These are phyloP conservation scores for Mycena kentingensis DNA, from an alignment of 768 basidiomycete species.

Conservation along the genomic window DNA sequence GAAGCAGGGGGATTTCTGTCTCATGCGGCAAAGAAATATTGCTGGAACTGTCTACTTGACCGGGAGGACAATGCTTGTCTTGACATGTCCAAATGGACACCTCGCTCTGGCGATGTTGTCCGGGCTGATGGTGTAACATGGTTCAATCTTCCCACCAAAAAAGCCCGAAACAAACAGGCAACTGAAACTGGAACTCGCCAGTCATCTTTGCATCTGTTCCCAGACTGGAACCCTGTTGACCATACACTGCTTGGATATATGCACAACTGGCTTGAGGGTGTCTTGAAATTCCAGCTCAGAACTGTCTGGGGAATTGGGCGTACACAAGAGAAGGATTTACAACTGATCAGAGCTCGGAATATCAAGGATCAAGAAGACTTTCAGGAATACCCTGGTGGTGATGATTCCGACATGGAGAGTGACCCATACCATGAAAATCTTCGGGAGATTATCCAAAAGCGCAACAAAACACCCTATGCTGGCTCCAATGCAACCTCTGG, in stretches of 20 bases:
- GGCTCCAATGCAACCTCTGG: background rate
- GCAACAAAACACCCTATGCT: background rate
- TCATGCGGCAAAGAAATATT: constrained; percentile 18
- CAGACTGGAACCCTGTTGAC: constrained; percentile 22
- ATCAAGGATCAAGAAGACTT: constrained; percentile 13
- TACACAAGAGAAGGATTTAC: constrained; percentile 3
- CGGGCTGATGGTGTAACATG: constrained; percentile 13
- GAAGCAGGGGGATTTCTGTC: constrained; percentile 23
- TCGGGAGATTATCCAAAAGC: background rate
- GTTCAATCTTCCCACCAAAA: constrained; percentile 16
- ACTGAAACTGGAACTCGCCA: constrained; percentile 20
- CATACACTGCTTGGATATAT: constrained; percentile 21
- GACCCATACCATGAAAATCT: constrained; percentile 1
- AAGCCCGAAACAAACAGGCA: background rate
- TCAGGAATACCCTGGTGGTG: constrained; percentile 12
- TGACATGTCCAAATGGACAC: constrained; percentile 20
- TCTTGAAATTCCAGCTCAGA: constrained; percentile 14
- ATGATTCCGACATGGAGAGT: background rate
- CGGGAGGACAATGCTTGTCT: constrained; percentile 13
- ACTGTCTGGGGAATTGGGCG: constrained; percentile 20
- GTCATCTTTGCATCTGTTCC: constrained; percentile 20
- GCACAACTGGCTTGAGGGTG: constrained; percentile 21
- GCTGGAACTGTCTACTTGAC: constrained; percentile 21
- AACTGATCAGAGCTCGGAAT: constrained; percentile 8
- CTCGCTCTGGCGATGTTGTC: constrained; percentile 10